Base-by-base conservation (phyloP, 164 flowering plant genomes). In the Aristolochia contorta region DNA sequence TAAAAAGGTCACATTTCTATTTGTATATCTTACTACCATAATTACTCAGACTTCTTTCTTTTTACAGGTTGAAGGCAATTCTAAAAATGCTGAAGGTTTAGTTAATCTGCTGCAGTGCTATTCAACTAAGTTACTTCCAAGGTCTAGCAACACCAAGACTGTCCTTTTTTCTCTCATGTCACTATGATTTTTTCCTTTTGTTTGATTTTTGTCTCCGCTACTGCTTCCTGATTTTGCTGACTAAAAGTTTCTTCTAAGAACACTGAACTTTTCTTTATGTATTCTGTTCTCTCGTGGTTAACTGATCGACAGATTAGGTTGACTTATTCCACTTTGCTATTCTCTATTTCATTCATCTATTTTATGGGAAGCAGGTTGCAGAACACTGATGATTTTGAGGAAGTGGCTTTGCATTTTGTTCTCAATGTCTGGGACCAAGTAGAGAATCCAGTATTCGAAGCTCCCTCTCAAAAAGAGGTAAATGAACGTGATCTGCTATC, bases 21-120 rank as follows among this genome's bases (percentile, higher is more conserved):
- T 49, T 18, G 20, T 16, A 18, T 49, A 15, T 15, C 16, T n/a
- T 49, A 49, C 16, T 53, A 53, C 56, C 0, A 6, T 0, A 15
- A 25, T 49, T 18, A 23, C 55, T 54, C 46, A 56, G 41, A 66
- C 16, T 13, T 45, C 0, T 62, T 69, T 25, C 16, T 53, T 27
- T 55, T 71, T 23, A 53, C 72, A 92, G 98, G 80, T 71, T 55
- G 56, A 75, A 62, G 87, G 84, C 60, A 76, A 83, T 69, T 10
- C 37, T 7, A 72, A 74, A 59, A 62, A 79, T 54, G 65, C 68
- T 32, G 75, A 77, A 54, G 62, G 60, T 16, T 47, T 65, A 65
- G 57, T 75, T 61, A 72, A 69, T 58, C 77, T 93, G 63, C 68
- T 90, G 77, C 78, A 84, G 58, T 81, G 83, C 78, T 86, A 74